These are phyloP conservation scores for Lentithecium fluviatile DNA, from an alignment of 495 filamentous ascomycete species.

Conservation along the genomic window DNA sequence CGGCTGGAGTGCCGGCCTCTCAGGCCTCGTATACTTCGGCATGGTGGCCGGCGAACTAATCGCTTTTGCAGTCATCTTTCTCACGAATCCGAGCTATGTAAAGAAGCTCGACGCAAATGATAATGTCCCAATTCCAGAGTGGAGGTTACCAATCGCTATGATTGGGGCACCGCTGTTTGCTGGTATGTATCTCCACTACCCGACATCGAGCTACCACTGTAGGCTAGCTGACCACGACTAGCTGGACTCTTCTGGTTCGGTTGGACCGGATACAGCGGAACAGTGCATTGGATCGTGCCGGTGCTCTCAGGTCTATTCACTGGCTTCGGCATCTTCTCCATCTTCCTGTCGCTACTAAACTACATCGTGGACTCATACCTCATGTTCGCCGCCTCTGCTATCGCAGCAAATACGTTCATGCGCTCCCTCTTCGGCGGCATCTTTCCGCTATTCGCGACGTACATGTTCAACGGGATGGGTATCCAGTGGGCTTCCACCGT, in stretches of 20 bases:
- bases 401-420: slow-evolving; percentile 44
- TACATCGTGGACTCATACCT: slow-evolving; percentile 35
- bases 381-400: slow-evolving; percentile 37
- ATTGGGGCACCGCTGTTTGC: slow-evolving; percentile 23
- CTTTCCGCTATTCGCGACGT: slow-evolving; percentile 40
- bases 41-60: slow-evolving; percentile 48
- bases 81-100: slow-evolving; percentile 42
- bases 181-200: background rate
- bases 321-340: slow-evolving; percentile 31
- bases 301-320: slow-evolving; percentile 26
- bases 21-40: slow-evolving; percentile 48
- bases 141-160: slow-evolving; percentile 26
- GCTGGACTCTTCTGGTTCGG: slow-evolving; percentile 34
- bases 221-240: background rate
- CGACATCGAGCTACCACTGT: background rate
- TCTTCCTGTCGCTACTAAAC: slow-evolving; percentile 29
- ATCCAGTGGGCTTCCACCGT: slow-evolving; percentile 33
- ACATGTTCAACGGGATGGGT: slow-evolving; percentile 38
- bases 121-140: slow-evolving; percentile 32
- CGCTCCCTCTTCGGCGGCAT: slow-evolving; percentile 38
- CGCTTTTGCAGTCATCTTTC: slow-evolving; percentile 42
- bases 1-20: slow-evolving; percentile 45
- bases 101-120: slow-evolving; percentile 55
- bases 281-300: slow-evolving; percentile 28
- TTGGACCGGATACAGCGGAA: slow-evolving; percentile 24